phyloP scores from a whole-genome alignment of 257 asterid species.

The Lycium barbarum region DNA sequence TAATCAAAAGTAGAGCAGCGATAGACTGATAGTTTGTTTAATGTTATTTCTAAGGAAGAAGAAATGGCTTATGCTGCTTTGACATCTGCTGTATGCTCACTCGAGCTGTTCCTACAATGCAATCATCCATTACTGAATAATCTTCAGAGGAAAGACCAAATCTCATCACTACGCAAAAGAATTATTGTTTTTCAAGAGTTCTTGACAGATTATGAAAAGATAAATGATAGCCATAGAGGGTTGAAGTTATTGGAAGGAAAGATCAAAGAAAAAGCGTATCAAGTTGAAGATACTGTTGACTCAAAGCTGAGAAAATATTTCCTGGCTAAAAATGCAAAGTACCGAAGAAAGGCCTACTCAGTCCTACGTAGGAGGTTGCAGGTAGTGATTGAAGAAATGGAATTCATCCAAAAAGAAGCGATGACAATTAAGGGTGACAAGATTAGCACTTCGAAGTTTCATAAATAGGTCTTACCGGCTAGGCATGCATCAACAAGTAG shows the following conservation, averaged over 20 bases:
- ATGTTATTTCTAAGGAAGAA: conserved; percentile 16
- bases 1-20: background rate
- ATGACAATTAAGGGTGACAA: conserved; percentile 17
- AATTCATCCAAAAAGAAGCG: conserved; percentile 18
- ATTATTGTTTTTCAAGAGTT: conserved; percentile 33
- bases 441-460: conserved; percentile 28
- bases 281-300: conserved; percentile 38
- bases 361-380: background rate
- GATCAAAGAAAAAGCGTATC: conserved; percentile 32
- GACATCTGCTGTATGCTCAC: conserved; percentile 34
- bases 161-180: conserved; percentile 29
- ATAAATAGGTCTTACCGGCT: background rate
- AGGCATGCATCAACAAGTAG: background rate
- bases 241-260: conserved; percentile 33
- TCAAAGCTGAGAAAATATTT: conserved; percentile 17
- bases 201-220: conserved; percentile 34
- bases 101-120: conserved; percentile 16
- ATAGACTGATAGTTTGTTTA: conserved; percentile 5
- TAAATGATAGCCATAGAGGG: background rate
- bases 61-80: conserved; percentile 45
- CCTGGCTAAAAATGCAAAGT: conserved; percentile 16
- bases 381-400: conserved; percentile 32
- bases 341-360: conserved; percentile 9
- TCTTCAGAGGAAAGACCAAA: conserved; percentile 24
- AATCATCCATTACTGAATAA: conserved; percentile 24